A percentile compares a stretch with the other conserved stretches of the same genome.
phyloP scores from a whole-genome alignment of 345 rosid genomes.

The Cardamine resedifolia region DNA sequence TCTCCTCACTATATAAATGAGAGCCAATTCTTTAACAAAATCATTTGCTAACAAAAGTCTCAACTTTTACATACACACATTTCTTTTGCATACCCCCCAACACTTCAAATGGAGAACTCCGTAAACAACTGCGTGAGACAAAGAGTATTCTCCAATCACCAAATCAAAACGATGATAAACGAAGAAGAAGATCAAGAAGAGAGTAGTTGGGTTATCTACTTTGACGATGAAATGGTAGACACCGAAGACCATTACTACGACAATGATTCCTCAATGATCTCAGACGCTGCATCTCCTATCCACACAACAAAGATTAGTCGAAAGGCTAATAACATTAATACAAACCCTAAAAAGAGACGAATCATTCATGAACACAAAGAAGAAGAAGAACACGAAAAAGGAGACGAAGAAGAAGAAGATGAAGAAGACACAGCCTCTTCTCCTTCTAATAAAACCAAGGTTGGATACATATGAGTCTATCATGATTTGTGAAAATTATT shows the following conservation, averaged over 20 bases:
- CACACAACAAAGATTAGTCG: conserved; percentile 15
- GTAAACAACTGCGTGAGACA: conserved; percentile 22
- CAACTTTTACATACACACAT: conserved; percentile 3
- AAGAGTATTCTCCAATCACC: conserved; percentile 29
- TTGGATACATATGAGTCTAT: background rate
- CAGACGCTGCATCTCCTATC: conserved; percentile 40
- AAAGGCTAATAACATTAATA: conserved; percentile 14
- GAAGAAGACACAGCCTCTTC: conserved; percentile 34
- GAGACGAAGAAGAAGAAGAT: conserved; percentile 18
- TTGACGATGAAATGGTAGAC: conserved; percentile 28
- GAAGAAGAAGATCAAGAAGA: conserved; percentile 32
- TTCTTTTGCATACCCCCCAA: conserved; percentile 22
- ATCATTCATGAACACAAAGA: conserved; percentile 3
- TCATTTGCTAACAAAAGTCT: conserved; percentile 25
- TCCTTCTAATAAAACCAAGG: conserved; percentile 40
- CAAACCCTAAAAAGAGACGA: conserved; percentile 33
- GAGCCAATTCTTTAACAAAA: background rate
- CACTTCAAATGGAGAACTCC: conserved; percentile 40
- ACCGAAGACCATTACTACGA: conserved; percentile 8
- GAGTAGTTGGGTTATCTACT: conserved; percentile 37
- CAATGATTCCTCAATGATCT: conserved; percentile 34
- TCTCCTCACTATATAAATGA: conserved; percentile 12
- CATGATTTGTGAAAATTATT: background rate
- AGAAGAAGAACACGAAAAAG: background rate
- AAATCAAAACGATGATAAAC: conserved; percentile 21